Evolutionary conservation across 139 green algal genomes (phyloP).

Genomic region (Chlamydomonas schloesseri): DNA sequence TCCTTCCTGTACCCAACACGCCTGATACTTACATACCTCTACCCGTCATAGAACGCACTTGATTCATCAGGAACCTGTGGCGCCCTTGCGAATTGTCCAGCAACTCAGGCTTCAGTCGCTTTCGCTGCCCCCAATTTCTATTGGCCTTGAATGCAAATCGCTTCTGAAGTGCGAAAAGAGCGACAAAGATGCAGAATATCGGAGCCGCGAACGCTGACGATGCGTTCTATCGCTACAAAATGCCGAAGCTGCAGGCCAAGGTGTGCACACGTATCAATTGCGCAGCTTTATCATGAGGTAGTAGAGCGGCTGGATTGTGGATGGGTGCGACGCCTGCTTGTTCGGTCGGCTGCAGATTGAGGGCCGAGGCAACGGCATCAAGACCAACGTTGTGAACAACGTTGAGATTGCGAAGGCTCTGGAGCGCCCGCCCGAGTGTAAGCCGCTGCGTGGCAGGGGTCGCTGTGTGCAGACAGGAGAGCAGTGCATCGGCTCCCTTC

Average conservation of each 20-base stretch:
- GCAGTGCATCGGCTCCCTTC: neutral
- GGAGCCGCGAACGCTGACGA: constrained; percentile 93
- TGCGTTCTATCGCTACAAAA: constrained; percentile 94
- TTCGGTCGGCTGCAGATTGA: constrained; percentile 84
- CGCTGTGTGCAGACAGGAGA: too few species aligned
- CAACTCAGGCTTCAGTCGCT: too few species aligned
- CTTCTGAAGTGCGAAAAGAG: too few species aligned
- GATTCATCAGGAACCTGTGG: too few species aligned
- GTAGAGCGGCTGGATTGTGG: too few species aligned
- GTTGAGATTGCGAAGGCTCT: constrained; percentile 98
- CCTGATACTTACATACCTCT: too few species aligned
- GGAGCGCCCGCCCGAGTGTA: constrained; percentile 92
- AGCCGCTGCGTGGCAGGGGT: constrained; percentile 30
- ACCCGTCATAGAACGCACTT: too few species aligned
- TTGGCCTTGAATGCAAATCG: too few species aligned
- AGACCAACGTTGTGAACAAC: constrained; percentile 99
- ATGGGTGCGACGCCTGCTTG: too few species aligned
- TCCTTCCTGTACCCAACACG: too few species aligned
- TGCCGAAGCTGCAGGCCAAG: constrained; percentile 95
- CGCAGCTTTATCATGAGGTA: neutral
- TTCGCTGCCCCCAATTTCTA: too few species aligned
- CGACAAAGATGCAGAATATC: constrained; percentile 74
- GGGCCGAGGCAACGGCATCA: constrained; percentile 98
- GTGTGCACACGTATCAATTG: constrained; percentile 51
- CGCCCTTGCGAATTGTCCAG: too few species aligned